A percentile compares a stretch with the other conserved stretches of the same genome.
Evolutionary conservation across 1,139 yeast genomes (phyloP).

Genomic region (Protomyces inundatus): DNA sequence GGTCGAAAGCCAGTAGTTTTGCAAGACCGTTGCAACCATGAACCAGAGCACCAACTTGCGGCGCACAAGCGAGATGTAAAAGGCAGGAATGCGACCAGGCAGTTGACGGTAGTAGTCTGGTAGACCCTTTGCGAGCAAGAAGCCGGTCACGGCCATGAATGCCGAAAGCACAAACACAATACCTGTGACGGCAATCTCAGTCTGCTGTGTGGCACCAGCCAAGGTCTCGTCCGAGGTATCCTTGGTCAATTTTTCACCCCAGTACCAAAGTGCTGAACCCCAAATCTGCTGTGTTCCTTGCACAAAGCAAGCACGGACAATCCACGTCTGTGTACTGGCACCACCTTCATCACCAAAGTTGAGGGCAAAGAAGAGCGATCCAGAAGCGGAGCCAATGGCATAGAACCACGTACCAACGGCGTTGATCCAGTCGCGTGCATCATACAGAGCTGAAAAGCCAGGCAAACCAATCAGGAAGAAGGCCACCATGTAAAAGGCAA

Average conservation of each 20-base stretch:
- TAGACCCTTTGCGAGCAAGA: constrained; percentile 23
- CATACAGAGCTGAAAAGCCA: constrained; percentile 15
- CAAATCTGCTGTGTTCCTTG: constrained; percentile 28
- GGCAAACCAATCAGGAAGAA: constrained; percentile 28
- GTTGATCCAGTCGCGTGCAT: constrained; percentile 23
- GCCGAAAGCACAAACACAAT: constrained; percentile 23
- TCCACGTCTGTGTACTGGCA: constrained; percentile 23
- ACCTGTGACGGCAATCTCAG: constrained; percentile 21
- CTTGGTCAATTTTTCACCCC: constrained; percentile 25
- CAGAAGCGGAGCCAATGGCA: constrained; percentile 27
- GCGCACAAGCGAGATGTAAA: constrained; percentile 26
- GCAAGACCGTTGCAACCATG: constrained; percentile 25
- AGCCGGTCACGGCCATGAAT: constrained; percentile 4
- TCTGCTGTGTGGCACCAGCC: constrained; percentile 24
- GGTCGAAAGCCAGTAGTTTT: constrained; percentile 29
- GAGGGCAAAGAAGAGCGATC: constrained; percentile 27
- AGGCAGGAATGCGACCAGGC: constrained; percentile 29
- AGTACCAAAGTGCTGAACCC: constrained; percentile 29
- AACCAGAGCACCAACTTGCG: constrained; percentile 28
- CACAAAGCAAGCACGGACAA: constrained; percentile 27
- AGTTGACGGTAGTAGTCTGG: constrained; percentile 28
- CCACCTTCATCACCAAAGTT: constrained; percentile 30
- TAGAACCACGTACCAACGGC: constrained; percentile 27
- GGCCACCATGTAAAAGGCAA: constrained; percentile 26
- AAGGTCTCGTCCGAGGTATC: constrained; percentile 13